These are phyloP conservation scores for Pseudocercospora fuligena DNA, from an alignment of 2,329 filamentous ascomycete species.

Conservation along the genomic window DNA sequence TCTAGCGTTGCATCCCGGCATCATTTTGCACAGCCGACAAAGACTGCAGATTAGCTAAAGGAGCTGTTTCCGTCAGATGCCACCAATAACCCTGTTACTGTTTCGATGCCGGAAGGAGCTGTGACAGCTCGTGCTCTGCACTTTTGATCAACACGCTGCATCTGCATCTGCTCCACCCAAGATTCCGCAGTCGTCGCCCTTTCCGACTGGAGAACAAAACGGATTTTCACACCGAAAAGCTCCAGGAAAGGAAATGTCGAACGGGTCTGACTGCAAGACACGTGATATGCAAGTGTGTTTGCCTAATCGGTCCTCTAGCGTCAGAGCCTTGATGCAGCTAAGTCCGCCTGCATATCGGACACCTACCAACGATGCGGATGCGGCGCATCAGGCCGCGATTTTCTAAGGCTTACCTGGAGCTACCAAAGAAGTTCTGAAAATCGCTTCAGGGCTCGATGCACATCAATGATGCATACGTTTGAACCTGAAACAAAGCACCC, in stretches of 20 bases:
- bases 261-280: background rate
- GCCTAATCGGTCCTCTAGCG: background rate
- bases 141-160: conserved; percentile 1
- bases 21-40: conserved; percentile 5
- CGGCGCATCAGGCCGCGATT: background rate
- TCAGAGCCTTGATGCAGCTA: background rate
- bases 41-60: background rate
- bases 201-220: conserved; percentile 1
- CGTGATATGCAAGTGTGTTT: conserved; percentile 10
- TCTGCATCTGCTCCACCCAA: background rate
- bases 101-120: conserved; percentile 2
- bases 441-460: background rate
- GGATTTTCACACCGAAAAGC: background rate
- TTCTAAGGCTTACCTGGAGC: background rate
- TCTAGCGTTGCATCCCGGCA: background rate
- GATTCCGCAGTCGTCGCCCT: background rate
- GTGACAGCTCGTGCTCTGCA: conserved; percentile 8
- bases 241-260: background rate
- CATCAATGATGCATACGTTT: background rate
- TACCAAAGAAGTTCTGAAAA: conserved; percentile 4
- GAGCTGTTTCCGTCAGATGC: conserved; percentile 5
- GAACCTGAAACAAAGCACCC: background rate
- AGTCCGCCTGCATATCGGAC: conserved; percentile 4
- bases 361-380: background rate
- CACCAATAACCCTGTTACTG: conserved; percentile 5